Evolutionary conservation across 2,329 filamentous ascomycete genomes (phyloP), one percentile per base, ranked within the genome.

Genomic region (Fusarium odoratissimum): DNA sequence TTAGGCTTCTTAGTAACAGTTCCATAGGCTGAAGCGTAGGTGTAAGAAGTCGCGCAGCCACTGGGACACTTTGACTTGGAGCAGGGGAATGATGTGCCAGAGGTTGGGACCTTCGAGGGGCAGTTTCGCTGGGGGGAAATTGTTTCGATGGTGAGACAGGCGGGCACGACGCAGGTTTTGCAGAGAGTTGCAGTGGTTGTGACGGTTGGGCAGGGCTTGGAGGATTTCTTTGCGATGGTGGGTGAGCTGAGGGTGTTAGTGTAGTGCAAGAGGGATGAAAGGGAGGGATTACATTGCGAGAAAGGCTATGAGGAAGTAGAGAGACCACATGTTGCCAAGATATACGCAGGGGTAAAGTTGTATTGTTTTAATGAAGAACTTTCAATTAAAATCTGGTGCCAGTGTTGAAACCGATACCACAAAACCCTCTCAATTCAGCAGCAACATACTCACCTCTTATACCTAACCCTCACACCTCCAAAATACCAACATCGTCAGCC

Each of bases 141-240:
- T n/a, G 81, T 82, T 17, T 73, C 71, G 28, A 80, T 52, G 31
- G 37, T 61, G 44, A 83, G 64, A 66, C 82, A 83, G 6, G 72
- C 71, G 16, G 69, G 72, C n/a, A 78, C 61, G 11, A 73, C 17
- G 67, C 82, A 83, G 9, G 80, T 82, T 23, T 75, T 71, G 73
- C 82, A 83, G 45, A 80, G 60, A 23, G 78, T 69, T 17, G 73
- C 71, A 1, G 80, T 82, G 37, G 75, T 69, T 16, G 79, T 82
- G 19, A 82, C 75, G 28, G 80, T 82, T 40, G 82, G 82, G 46
- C 82, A 83, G 10, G 62, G 59, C 3, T 64, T 65, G 30, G 44
- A 9, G 42, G 41, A 19, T 44, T 66, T 60, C 23, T 63, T 57
- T 31, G 72, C 71, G 9, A 48, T 33, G 40, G 65, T 21, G 23